These are phyloP conservation scores for Pyrus pyrifolia DNA, from an alignment of 306 rosid species.

Conservation along the genomic window DNA sequence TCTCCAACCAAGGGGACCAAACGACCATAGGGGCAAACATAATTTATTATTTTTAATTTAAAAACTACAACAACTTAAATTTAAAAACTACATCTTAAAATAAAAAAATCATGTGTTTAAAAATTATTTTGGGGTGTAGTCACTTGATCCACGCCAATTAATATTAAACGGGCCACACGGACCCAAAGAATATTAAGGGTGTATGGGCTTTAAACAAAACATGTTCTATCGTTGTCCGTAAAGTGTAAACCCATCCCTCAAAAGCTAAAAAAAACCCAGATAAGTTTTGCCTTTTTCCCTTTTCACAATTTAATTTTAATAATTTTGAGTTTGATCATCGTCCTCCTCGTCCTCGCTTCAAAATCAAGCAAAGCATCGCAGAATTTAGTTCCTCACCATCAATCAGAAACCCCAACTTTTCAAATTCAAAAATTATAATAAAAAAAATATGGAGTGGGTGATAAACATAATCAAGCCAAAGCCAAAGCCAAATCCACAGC, in stretches of 20 bases:
- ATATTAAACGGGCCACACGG: too few relatives aligned
- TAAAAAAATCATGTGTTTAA: neutral
- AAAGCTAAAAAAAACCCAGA: neutral
- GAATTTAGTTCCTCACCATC: neutral
- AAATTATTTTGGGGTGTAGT: neutral
- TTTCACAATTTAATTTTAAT: neutral
- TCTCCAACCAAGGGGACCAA: too few relatives aligned
- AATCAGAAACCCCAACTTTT: neutral
- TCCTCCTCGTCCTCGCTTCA: neutral
- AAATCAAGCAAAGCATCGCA: neutral
- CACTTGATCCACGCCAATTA: too few relatives aligned
- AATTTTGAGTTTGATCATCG: neutral
- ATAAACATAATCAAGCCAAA: constrained; percentile 69
- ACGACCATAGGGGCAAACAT: too few relatives aligned
- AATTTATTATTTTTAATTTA: too few relatives aligned
- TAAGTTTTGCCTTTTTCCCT: neutral
- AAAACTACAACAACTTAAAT: too few relatives aligned
- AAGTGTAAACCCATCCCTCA: neutral
- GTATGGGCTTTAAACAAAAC: too few relatives aligned
- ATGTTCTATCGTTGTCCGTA: too few relatives aligned
- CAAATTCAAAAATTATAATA: neutral
- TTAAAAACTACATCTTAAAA: too few relatives aligned
- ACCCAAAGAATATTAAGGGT: too few relatives aligned
- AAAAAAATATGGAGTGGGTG: constrained; percentile 59
- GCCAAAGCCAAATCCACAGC: constrained; percentile 74